Conservation (phyloP, 306 rosid species). For the Arachis hypogaea region DNA sequence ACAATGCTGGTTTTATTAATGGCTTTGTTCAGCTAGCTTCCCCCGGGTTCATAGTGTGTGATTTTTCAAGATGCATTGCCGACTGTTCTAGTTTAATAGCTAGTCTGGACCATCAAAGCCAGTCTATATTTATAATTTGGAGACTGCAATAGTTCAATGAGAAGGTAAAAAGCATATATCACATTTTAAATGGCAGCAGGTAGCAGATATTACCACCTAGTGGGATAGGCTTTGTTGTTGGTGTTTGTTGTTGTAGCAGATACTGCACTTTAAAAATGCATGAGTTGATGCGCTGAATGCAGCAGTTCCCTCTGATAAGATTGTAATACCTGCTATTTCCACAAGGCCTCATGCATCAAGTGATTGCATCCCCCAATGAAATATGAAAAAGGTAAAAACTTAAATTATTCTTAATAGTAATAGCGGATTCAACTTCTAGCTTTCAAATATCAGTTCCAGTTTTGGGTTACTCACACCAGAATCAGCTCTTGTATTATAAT, state of each 20-base stretch:
- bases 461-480: constrained; percentile 1
- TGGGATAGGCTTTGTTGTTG: too few species aligned
- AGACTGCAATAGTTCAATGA: constrained; percentile 23
- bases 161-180: constrained; percentile 24
- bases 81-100: constrained; percentile 14
- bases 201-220: too few species aligned
- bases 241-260: not conserved
- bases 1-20: constrained; percentile 40
- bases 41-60: not conserved
- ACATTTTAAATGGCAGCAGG: not conserved
- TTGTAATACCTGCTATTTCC: constrained; percentile 29
- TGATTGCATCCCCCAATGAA: constrained; percentile 20
- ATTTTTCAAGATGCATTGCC: constrained; percentile 19
- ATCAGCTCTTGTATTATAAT: constrained; percentile 6
- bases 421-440: constrained; percentile 11
- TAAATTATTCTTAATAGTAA: constrained; percentile 21
- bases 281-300: not conserved
- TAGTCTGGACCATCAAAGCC: constrained; percentile 37
- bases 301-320: constrained; percentile 24
- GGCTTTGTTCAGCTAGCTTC: constrained; percentile 32
- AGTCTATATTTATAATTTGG: constrained; percentile 17
- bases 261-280: constrained; percentile 23
- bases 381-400: constrained; percentile 16
- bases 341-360: constrained; percentile 14
- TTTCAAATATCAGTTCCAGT: constrained; percentile 14